Conservation (phyloP, 305 asterid species). For the Fraxinus platypoda region DNA sequence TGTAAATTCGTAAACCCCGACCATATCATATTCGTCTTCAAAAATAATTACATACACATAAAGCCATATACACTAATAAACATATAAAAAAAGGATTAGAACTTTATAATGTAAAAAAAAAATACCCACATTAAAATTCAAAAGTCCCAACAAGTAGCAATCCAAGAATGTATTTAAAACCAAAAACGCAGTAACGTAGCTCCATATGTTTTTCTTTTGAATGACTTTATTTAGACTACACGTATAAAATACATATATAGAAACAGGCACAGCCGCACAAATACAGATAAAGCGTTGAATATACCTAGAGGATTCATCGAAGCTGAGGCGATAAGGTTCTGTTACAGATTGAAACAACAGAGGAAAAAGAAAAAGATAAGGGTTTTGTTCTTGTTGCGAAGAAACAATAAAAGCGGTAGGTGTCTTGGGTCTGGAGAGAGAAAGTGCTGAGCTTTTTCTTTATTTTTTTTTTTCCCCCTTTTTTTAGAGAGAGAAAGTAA, state of each 20-base stretch:
- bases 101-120: not conserved
- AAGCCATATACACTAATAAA: not conserved
- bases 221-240: not conserved
- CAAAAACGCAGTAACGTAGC: not conserved
- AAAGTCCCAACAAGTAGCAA: not conserved
- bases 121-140: not conserved
- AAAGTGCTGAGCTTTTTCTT: not conserved
- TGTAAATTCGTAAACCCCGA: not conserved
- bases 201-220: not conserved
- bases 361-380: not conserved
- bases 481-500: not conserved
- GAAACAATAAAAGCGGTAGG: not conserved
- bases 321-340: conserved; percentile 26
- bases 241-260: not conserved
- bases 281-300: not conserved
- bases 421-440: conserved; percentile 17
- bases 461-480: too few species aligned
- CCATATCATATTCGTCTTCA: not conserved
- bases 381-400: conserved; percentile 19
- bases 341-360: not conserved
- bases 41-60: too few species aligned
- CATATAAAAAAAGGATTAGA: not conserved
- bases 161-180: not conserved
- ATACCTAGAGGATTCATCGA: conserved; percentile 28
- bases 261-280: not conserved